Evolutionary conservation across 1,284 basidiomycete genomes (phyloP).

Genomic region (Inonotus hispidus): DNA sequence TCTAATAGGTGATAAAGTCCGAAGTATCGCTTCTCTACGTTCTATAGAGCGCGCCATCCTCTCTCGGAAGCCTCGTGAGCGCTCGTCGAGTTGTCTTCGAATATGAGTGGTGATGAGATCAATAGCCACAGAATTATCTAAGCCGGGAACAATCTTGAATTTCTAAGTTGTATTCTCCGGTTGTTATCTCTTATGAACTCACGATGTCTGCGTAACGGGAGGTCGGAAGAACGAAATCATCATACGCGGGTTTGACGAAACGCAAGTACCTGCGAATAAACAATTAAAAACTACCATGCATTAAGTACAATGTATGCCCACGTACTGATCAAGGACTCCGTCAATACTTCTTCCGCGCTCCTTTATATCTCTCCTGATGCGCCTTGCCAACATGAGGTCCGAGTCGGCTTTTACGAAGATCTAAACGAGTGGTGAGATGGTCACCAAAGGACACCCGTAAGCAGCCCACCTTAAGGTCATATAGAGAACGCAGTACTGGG

Average conservation of each 20-base stretch:
- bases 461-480: slow-evolving; percentile 80
- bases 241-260: slow-evolving; percentile 91
- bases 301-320: slow-evolving; percentile 6
- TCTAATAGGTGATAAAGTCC: slow-evolving; percentile 21
- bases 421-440: slow-evolving; percentile 32
- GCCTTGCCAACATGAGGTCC: slow-evolving; percentile 93
- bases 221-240: slow-evolving; percentile 92
- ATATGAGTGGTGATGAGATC: slow-evolving; percentile 93
- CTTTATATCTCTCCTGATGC: slow-evolving; percentile 82
- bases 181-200: slow-evolving; percentile 24
- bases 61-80: slow-evolving; percentile 69
- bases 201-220: slow-evolving; percentile 87
- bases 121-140: slow-evolving; percentile 85
- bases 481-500: slow-evolving; percentile 69
- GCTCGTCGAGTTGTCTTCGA: slow-evolving; percentile 75
- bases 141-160: slow-evolving; percentile 83
- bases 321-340: slow-evolving; percentile 85
- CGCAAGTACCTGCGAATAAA: slow-evolving; percentile 64
- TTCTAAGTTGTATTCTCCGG: background rate
- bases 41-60: slow-evolving; percentile 48
- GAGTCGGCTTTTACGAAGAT: slow-evolving; percentile 88
- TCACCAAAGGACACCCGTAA: background rate
- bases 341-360: slow-evolving; percentile 85
- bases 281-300: background rate
- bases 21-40: slow-evolving; percentile 6